Conservation (phyloP, 1,139 yeast species). For the Lipomyces yarrowii region DNA sequence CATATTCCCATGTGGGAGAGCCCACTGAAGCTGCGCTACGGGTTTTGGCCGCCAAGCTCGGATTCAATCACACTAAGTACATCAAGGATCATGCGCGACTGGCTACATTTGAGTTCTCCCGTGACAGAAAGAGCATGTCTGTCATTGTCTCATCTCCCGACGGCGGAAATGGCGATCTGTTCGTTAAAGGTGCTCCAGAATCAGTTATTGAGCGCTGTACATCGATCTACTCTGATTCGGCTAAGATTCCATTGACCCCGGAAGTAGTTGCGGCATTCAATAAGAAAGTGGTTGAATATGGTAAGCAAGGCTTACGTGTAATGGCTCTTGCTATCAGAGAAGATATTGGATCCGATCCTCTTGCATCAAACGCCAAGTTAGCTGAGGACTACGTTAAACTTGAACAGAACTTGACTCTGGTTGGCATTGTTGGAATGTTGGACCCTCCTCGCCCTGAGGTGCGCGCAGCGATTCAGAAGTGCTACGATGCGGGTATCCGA, state of each 20-base stretch:
- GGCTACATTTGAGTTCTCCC: slow-evolving; percentile 45
- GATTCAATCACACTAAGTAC: slow-evolving; percentile 24
- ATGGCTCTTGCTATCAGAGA: slow-evolving; percentile 49
- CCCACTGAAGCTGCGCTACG: slow-evolving; percentile 45
- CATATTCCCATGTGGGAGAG: slow-evolving; percentile 43
- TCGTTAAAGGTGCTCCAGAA: slow-evolving; percentile 60
- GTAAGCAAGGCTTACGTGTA: slow-evolving; percentile 51
- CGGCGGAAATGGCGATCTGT: slow-evolving; percentile 38
- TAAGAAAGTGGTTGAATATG: slow-evolving; percentile 46
- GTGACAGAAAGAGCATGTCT: slow-evolving; percentile 56
- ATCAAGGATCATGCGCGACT: slow-evolving; percentile 26
- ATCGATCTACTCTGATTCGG: slow-evolving; percentile 41
- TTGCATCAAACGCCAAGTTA: slow-evolving; percentile 29
- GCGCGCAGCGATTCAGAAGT: slow-evolving; percentile 48
- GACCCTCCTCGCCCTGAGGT: slow-evolving; percentile 62
- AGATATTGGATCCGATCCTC: slow-evolving; percentile 25
- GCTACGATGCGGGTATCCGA: slow-evolving; percentile 56
- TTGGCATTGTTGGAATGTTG: slow-evolving; percentile 55
- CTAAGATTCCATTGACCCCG: slow-evolving; percentile 35
- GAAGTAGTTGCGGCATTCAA: slow-evolving; percentile 39
- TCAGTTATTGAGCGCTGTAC: slow-evolving; percentile 48
- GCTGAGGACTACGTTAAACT: slow-evolving; percentile 36
- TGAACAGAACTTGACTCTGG: slow-evolving; percentile 48
- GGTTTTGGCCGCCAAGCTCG: slow-evolving; percentile 40
- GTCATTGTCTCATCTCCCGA: slow-evolving; percentile 45